Evolutionary conservation across 768 basidiomycete species (phyloP).

Genomic region (Russula abietina): DNA sequence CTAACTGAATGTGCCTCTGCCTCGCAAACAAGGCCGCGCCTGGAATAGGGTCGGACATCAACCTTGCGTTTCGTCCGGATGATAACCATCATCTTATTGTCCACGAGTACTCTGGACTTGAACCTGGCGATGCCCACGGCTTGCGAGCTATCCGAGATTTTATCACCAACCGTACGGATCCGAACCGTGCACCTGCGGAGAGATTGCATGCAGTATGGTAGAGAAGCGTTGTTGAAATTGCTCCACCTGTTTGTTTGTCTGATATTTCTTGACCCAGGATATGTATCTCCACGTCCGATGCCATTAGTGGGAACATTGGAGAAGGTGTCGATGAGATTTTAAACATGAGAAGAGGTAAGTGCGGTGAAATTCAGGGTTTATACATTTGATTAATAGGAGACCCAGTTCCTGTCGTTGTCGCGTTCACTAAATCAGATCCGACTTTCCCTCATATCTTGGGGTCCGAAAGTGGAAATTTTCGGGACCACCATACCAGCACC

Average conservation of each 20-base stretch:
- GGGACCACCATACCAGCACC: not conserved
- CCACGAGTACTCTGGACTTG: not conserved
- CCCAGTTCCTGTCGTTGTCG: conserved; percentile 4
- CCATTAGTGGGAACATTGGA: not conserved
- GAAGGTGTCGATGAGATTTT: not conserved
- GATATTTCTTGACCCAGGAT: not conserved
- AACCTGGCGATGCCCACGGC: not conserved
- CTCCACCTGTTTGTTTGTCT: not conserved
- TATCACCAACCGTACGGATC: not conserved
- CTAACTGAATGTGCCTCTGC: not conserved
- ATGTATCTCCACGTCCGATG: too few relatives aligned
- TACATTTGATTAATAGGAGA: too few relatives aligned
- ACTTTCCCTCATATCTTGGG: not conserved
- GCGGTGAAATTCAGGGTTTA: not conserved
- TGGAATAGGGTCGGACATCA: not conserved
- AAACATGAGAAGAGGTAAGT: not conserved
- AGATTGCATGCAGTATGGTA: conserved; percentile 2
- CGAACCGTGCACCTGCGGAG: not conserved
- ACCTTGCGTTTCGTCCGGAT: not conserved
- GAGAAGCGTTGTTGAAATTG: not conserved
- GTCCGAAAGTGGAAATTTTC: too few relatives aligned
- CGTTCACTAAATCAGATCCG: conserved; percentile 9
- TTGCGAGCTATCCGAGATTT: not conserved
- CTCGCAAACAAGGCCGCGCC: not conserved
- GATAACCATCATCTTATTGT: not conserved